Base-by-base conservation (phyloP, 1,284 basidiomycete species). In the Cystobasidium slooffiae region DNA sequence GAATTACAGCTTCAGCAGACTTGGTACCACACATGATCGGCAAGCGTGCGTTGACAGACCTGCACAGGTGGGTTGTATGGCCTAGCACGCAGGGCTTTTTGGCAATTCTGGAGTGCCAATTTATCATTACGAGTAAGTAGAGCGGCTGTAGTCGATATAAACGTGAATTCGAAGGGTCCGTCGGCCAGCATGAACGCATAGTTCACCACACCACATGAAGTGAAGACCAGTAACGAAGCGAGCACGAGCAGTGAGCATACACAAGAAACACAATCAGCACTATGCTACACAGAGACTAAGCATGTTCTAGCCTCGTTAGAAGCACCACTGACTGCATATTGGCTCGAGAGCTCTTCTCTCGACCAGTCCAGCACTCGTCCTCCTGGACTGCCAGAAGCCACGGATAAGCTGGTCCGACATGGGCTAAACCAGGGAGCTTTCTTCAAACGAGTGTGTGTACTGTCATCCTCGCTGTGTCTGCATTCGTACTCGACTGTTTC, bases 41-140 rank as follows among this genome's bases (percentile, higher is more conserved):
- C 18, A 18, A 41, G 16, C 20, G 22, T 47, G 31, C 20, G 16
- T 20, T n/a, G 7, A 53, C 70, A 1, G n/a, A 73, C 70, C 53
- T 73, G 70, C n/a, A 73, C 70, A 22, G 55, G 31, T n/a, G 70
- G 70, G 20, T 53, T 59, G 43, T 73, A 55, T 12, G 70, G 70
- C 63, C 66, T 73, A 3, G 47, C 37, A 16, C 63, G 49, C 3
- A 73, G 63, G 20, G 62, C 41, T 59, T 73, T 73, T 41, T 65
- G 53, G 46, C 62, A 65, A 14, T n/a, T 58, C 20, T 56, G 70
- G 14, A 73, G 10, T 24, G 70, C 70, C 1, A 37, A 31, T 53
- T 66, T 73, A 53, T 24, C 18, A n/a, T 59, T 62, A 47, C 44
- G 62, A 16, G 52, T 46, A 12, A 56, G 63, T n/a, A 73, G 44